These are phyloP conservation scores for Maudiozyma pseudohumilis DNA, from an alignment of 805 yeast species.

Conservation along the genomic window DNA sequence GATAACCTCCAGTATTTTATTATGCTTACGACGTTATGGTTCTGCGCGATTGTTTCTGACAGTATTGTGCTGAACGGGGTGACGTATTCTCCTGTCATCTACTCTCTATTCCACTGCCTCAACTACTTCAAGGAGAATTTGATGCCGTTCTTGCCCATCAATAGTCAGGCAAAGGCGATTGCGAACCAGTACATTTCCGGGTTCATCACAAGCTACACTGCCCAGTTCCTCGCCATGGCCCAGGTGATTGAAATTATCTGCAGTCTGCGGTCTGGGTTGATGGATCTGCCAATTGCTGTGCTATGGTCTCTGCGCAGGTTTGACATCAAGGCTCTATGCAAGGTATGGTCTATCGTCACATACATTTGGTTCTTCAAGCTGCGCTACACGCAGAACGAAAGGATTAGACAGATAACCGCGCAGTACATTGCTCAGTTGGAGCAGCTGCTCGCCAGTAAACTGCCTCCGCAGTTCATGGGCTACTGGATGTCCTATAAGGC, in stretches of 20 bases:
- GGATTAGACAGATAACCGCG: constrained; percentile 41
- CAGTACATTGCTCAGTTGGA: constrained; percentile 38
- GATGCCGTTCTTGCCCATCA: constrained; percentile 40
- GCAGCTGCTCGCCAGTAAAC: constrained; percentile 25
- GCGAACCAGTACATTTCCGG: constrained; percentile 24
- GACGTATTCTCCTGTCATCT: constrained; percentile 51
- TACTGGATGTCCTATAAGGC: constrained; percentile 18
- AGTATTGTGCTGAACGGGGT: constrained; percentile 35
- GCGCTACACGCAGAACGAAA: constrained; percentile 47
- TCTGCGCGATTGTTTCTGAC: constrained; percentile 36
- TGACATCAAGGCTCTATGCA: constrained; percentile 24
- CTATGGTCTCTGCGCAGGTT: constrained; percentile 26
- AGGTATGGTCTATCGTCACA: constrained; percentile 33
- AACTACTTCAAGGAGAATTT: constrained; percentile 46
- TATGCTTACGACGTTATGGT: constrained; percentile 32
- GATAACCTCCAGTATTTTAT: constrained; percentile 58
- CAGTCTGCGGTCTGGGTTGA: constrained; percentile 32
- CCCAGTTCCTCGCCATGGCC: constrained; percentile 35
- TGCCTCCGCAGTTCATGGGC: constrained; percentile 32
- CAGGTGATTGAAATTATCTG: constrained; percentile 39
- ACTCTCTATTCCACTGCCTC: constrained; percentile 55
- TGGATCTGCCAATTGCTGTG: constrained; percentile 33
- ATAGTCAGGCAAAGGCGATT: constrained; percentile 19
- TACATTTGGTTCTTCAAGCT: constrained; percentile 49
- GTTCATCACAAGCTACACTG: constrained; percentile 34